phyloP scores from a whole-genome alignment of 768 basidiomycete species.

The Mycena metata region DNA sequence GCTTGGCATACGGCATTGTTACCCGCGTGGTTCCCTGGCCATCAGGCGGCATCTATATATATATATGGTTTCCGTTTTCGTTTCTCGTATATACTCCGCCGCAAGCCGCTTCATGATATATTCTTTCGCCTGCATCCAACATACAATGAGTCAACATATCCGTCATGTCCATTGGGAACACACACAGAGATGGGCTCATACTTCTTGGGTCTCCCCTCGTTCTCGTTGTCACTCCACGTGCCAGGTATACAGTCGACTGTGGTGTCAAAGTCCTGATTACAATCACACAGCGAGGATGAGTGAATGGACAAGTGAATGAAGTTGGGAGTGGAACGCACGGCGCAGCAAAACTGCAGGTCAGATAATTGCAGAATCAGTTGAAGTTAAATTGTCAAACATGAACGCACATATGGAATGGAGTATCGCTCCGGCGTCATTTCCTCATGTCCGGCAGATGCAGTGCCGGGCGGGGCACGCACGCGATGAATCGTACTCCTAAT shows the following conservation, averaged over 20 bases:
- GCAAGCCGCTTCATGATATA: slow-evolving; percentile 1
- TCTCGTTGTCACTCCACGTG: too few relatives aligned
- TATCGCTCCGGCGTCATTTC: slow-evolving; percentile 64
- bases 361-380: too few relatives aligned
- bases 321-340: too few relatives aligned
- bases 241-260: slow-evolving; percentile 41
- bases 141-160: background rate
- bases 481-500: slow-evolving; percentile 67
- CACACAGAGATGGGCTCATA: slow-evolving; percentile 62
- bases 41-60: too few relatives aligned
- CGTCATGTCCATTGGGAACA: too few relatives aligned
- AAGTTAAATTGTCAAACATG: too few relatives aligned
- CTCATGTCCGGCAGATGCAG: slow-evolving; percentile 8
- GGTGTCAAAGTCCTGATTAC: background rate
- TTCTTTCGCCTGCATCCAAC: slow-evolving; percentile 3
- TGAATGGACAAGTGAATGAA: too few relatives aligned
- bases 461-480: slow-evolving; percentile 57
- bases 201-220: slow-evolving; percentile 58
- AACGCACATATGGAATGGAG: slow-evolving; percentile 69
- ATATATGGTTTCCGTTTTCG: too few relatives aligned
- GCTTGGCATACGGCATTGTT: too few relatives aligned
- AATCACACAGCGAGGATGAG: background rate
- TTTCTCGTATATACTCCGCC: too few relatives aligned
- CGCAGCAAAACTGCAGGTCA: too few relatives aligned
- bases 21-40: too few relatives aligned